A percentile compares a stretch with the other conserved stretches of the same genome.
These are phyloP conservation scores for Colletotrichum acutatum DNA, from an alignment of 2,329 filamentous ascomycete genomes.

Conservation along the genomic window DNA sequence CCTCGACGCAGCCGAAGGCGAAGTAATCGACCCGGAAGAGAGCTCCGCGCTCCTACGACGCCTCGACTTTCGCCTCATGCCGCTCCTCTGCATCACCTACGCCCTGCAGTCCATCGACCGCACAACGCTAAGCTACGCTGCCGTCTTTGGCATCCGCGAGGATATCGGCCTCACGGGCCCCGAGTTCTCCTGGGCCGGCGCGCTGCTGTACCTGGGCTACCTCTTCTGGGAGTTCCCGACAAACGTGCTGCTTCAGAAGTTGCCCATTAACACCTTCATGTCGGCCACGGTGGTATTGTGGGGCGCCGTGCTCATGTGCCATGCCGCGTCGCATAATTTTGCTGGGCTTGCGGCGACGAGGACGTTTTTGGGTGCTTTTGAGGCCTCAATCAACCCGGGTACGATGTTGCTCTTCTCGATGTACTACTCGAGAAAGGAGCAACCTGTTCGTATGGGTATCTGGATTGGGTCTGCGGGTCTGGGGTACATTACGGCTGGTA, in stretches of 20 bases:
- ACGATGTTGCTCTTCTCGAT: slow-evolving; percentile 58
- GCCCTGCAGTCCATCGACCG: slow-evolving; percentile 23
- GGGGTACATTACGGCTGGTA: slow-evolving; percentile 66
- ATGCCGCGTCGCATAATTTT: slow-evolving; percentile 33
- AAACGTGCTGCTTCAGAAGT: slow-evolving; percentile 64
- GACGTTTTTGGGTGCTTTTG: slow-evolving; percentile 37
- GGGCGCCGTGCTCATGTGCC: slow-evolving; percentile 53
- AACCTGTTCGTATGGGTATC: slow-evolving; percentile 69
- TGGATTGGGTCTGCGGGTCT: slow-evolving; percentile 74
- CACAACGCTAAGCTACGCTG: slow-evolving; percentile 52
- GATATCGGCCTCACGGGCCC: slow-evolving; percentile 62
- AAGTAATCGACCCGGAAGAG: slow-evolving; percentile 11
- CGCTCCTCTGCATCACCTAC: slow-evolving; percentile 36
- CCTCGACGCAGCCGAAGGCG: slow-evolving; percentile 22
- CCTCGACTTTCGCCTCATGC: slow-evolving; percentile 39
- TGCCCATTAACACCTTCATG: slow-evolving; percentile 38
- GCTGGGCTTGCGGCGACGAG: slow-evolving; percentile 35
- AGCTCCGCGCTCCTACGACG: slow-evolving; percentile 23
- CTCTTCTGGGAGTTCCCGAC: slow-evolving; percentile 69
- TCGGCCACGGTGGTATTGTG: slow-evolving; percentile 50
- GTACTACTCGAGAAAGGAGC: slow-evolving; percentile 63
- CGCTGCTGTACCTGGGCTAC: slow-evolving; percentile 68
- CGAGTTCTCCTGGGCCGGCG: slow-evolving; percentile 68
- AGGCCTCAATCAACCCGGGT: slow-evolving; percentile 50
- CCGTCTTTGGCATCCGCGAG: slow-evolving; percentile 62